Percentiles rank a stretch among this genome's conserved stretches.
Evolutionary conservation across 345 rosid species (phyloP).

Genomic region (Lepidium aucheri): DNA sequence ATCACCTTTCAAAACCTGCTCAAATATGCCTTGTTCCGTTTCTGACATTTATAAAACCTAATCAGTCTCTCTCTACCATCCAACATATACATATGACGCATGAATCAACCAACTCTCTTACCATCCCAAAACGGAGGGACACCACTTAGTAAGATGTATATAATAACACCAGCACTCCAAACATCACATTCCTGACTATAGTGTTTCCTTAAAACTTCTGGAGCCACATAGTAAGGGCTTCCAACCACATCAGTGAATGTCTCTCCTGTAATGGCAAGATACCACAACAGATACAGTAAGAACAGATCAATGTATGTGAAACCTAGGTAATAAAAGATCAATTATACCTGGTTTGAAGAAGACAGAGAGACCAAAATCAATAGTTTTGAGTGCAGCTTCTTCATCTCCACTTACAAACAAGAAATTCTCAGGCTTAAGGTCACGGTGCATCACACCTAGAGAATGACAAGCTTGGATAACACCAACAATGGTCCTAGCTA

Average conservation of each 20-base stretch:
- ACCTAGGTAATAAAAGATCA: not conserved
- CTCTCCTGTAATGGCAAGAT: slow-evolving; percentile 45
- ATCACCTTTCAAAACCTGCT: slow-evolving; percentile 89
- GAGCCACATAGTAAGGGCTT: slow-evolving; percentile 97
- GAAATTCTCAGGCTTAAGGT: slow-evolving; percentile 96
- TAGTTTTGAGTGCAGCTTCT: slow-evolving; percentile 70
- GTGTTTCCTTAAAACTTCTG: slow-evolving; percentile 78
- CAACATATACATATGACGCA: not conserved
- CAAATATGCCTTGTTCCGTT: slow-evolving; percentile 93
- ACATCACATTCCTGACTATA: slow-evolving; percentile 94
- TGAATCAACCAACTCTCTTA: slow-evolving; percentile 21
- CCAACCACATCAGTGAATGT: slow-evolving; percentile 86
- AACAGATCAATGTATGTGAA: not conserved
- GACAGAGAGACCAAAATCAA: slow-evolving; percentile 89
- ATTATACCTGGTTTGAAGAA: slow-evolving; percentile 74
- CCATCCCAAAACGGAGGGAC: slow-evolving; percentile 99
- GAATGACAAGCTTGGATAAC: slow-evolving; percentile 94
- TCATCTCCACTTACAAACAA: slow-evolving; percentile 63
- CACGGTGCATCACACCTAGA: slow-evolving; percentile 93
- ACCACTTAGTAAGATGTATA: slow-evolving; percentile 78
- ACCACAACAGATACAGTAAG: not conserved
- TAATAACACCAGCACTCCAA: slow-evolving; percentile 98
- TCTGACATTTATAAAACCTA: slow-evolving; percentile 40
- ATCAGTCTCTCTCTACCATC: slow-evolving; percentile 10
- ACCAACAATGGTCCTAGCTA: slow-evolving; percentile 69